Percentiles rank a stretch among this genome's conserved stretches.
Conservation (phyloP, 371 early-diverging fungal genomes). For the Mucor piriformis region DNA sequence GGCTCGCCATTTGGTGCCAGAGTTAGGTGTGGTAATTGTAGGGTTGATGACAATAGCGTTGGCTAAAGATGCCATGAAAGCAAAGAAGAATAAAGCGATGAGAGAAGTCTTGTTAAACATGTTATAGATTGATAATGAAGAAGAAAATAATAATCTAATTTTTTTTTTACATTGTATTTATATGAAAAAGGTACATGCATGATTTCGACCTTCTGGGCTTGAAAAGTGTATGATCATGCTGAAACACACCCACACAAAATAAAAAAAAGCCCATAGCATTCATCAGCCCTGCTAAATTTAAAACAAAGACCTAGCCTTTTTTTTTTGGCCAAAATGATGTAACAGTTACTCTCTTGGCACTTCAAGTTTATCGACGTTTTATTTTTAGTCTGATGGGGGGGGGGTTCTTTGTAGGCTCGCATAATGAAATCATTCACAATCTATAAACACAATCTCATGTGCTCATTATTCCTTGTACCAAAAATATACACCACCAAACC, state of each 20-base stretch:
- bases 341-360: not conserved
- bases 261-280: not conserved
- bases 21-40: constrained; percentile 20
- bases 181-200: constrained; percentile 15
- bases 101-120: constrained; percentile 19
- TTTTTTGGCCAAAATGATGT: not conserved
- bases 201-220: constrained; percentile 1
- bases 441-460: no score
- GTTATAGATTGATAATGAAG: constrained; percentile 1
- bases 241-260: constrained; percentile 5
- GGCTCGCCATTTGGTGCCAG: constrained; percentile 33
- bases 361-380: not conserved
- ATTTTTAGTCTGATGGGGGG: not conserved
- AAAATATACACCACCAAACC: no score
- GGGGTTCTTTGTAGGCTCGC: not conserved
- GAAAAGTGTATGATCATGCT: constrained; percentile 1
- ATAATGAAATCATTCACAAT: no score
- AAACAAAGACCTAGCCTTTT: constrained; percentile 7
- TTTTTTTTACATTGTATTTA: constrained; percentile 4
- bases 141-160: not conserved
- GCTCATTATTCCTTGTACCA: no score
- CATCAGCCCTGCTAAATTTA: constrained; percentile 13
- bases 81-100: constrained; percentile 13
- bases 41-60: constrained; percentile 31
- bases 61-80: constrained; percentile 14